phyloP scores from a whole-genome alignment of 2,329 filamentous ascomycete species.

The Neurospora sp. region DNA sequence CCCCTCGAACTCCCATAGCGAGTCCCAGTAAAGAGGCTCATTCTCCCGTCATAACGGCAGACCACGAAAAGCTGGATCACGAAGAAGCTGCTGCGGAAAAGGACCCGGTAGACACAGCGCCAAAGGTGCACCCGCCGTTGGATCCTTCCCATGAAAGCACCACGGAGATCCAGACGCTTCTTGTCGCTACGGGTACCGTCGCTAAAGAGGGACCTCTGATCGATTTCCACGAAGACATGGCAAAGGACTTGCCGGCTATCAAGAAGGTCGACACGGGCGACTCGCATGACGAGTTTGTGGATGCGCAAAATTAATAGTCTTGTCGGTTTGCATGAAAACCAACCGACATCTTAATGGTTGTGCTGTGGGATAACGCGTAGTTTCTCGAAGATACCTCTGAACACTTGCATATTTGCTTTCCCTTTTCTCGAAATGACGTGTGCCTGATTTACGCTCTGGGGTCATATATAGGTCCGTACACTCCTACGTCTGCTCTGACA shows the following conservation, averaged over 20 bases:
- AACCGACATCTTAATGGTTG: neutral
- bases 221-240: slow-evolving; percentile 47
- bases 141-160: slow-evolving; percentile 19
- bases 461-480: neutral
- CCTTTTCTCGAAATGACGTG: neutral
- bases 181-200: slow-evolving; percentile 37
- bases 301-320: slow-evolving; percentile 22
- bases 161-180: slow-evolving; percentile 33
- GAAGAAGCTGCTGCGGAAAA: neutral
- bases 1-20: slow-evolving; percentile 30
- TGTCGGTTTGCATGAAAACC: neutral
- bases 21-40: slow-evolving; percentile 9
- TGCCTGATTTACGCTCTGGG: neutral
- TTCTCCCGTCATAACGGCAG: slow-evolving; percentile 11
- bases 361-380: neutral
- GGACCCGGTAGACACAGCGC: neutral
- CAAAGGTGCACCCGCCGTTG: slow-evolving; percentile 8
- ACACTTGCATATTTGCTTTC: neutral
- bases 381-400: neutral
- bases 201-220: slow-evolving; percentile 39
- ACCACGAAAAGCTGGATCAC: slow-evolving; percentile 19
- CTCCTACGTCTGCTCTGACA: neutral
- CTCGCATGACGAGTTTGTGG: slow-evolving; percentile 31
- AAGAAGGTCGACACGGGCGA: slow-evolving; percentile 27
- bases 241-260: slow-evolving; percentile 34